phyloP scores from a whole-genome alignment of 345 rosid genomes.

The Gossypioides kirkii region DNA sequence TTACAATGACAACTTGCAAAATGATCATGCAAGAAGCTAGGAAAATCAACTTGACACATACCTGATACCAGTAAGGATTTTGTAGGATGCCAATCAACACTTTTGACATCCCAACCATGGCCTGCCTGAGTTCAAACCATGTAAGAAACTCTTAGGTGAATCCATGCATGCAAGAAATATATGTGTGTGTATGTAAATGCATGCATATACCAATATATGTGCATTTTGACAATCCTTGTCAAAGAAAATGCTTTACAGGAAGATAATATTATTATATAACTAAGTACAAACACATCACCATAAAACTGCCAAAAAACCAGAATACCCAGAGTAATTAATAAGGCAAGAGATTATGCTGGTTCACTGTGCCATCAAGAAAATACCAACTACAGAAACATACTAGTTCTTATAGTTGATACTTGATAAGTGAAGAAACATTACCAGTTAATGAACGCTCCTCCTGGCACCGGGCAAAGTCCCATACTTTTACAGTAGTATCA shows the following conservation, averaged over 20 bases:
- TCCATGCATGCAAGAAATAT: slow-evolving; percentile 14
- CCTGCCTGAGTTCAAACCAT: slow-evolving; percentile 96
- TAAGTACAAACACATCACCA: neutral
- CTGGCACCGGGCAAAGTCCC: slow-evolving; percentile 95
- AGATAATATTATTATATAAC: neutral
- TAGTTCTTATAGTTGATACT: slow-evolving; percentile 1
- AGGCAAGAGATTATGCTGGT: neutral
- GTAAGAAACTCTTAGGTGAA: slow-evolving; percentile 42
- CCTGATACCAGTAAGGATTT: slow-evolving; percentile 94
- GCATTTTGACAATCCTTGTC: neutral
- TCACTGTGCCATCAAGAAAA: neutral
- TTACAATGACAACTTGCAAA: neutral
- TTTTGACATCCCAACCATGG: slow-evolving; percentile 99
- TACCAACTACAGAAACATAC: neutral
- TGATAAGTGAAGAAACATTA: slow-evolving; percentile 47
- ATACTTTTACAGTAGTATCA: slow-evolving; percentile 93
- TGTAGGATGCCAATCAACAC: slow-evolving; percentile 99
- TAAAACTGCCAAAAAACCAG: neutral
- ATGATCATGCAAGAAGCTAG: slow-evolving; percentile 8
- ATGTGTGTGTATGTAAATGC: too few species aligned
- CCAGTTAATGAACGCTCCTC: slow-evolving; percentile 90
- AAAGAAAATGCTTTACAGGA: neutral
- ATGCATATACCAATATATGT: neutral
- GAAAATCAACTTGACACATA: slow-evolving; percentile 22
- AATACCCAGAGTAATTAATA: neutral